A percentile compares a stretch with the other conserved stretches of the same genome.
phyloP scores from a whole-genome alignment of 257 asterid genomes.

The Jacaranda mimosifolia region DNA sequence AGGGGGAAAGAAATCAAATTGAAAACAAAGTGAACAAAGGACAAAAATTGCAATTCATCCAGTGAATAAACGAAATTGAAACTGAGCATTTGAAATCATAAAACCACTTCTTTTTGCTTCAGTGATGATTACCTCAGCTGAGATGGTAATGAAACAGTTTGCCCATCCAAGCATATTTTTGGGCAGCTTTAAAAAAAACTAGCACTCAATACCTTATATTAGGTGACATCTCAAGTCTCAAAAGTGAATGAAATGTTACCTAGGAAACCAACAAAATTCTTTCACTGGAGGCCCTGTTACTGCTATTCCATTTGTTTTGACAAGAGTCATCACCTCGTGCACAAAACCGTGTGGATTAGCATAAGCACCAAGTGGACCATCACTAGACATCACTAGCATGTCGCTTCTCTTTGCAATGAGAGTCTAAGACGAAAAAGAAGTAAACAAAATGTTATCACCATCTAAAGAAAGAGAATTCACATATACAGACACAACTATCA shows the following conservation, averaged over 20 bases:
- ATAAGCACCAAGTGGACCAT: conserved; percentile 96
- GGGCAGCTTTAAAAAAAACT: conserved; percentile 15
- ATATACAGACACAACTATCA: not conserved
- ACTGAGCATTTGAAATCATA: not conserved
- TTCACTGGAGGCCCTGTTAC: conserved; percentile 73
- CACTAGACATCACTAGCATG: conserved; percentile 95
- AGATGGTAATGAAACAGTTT: conserved; percentile 4
- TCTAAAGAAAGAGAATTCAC: conserved; percentile 9
- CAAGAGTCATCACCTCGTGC: conserved; percentile 92
- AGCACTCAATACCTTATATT: not conserved
- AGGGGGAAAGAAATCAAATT: not conserved
- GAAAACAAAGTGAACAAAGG: not conserved
- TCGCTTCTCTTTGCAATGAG: conserved; percentile 86
- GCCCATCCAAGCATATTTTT: conserved; percentile 1
- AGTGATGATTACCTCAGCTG: conserved; percentile 7
- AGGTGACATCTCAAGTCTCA: conserved; percentile 9
- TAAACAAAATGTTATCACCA: conserved; percentile 25
- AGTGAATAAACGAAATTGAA: not conserved
- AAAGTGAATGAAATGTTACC: conserved; percentile 57
- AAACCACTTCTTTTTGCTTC: not conserved
- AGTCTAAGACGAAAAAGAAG: conserved; percentile 49
- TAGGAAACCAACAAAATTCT: conserved; percentile 98
- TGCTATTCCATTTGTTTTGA: conserved; percentile 69
- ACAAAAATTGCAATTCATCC: not conserved
- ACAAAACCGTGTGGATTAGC: conserved; percentile 86